A percentile compares a stretch with the other conserved stretches of the same genome.
These are phyloP conservation scores for Aspergillus persii DNA, from an alignment of 2,329 filamentous ascomycete genomes.

Conservation along the genomic window DNA sequence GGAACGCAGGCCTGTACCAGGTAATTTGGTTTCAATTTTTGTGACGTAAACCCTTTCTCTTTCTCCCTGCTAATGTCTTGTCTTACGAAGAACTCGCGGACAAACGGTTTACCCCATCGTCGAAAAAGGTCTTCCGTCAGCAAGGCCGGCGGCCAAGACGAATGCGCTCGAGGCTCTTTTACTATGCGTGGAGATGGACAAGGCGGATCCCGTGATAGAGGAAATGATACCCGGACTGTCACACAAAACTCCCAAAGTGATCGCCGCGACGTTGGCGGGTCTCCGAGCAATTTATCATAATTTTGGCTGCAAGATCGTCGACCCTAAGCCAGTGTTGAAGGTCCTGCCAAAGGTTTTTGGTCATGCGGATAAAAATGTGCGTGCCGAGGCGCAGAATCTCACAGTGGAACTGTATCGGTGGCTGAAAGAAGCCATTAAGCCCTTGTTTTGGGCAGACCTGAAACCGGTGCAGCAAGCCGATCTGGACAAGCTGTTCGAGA, in stretches of 20 bases:
- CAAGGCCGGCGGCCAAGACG: conserved; percentile 82
- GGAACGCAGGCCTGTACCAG: conserved; percentile 74
- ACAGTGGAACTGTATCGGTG: conserved; percentile 95
- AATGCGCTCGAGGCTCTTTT: conserved; percentile 82
- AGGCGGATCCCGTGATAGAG: conserved; percentile 80
- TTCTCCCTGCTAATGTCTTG: background rate
- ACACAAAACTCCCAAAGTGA: conserved; percentile 88
- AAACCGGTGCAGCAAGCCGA: conserved; percentile 96
- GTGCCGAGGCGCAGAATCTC: conserved; percentile 86
- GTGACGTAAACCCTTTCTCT: background rate
- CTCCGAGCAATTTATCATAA: conserved; percentile 85
- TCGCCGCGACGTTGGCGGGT: conserved; percentile 71
- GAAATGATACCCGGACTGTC: conserved; percentile 79
- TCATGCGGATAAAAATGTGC: conserved; percentile 96
- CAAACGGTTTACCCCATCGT: conserved; percentile 74
- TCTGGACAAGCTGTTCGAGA: conserved; percentile 90
- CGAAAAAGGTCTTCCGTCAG: conserved; percentile 88
- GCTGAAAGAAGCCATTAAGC: conserved; percentile 97
- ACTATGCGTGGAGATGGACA: conserved; percentile 86
- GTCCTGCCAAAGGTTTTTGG: conserved; percentile 85
- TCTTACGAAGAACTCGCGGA: conserved; percentile 61
- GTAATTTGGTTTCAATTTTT: conserved; percentile 36
- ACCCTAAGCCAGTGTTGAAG: conserved; percentile 90
- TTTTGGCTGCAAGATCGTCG: conserved; percentile 90
- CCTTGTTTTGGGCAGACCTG: conserved; percentile 92